Percentiles rank a stretch among this genome's conserved stretches.
These are phyloP conservation scores for Trametes polyzona DNA, from an alignment of 1,284 basidiomycete species.

Conservation along the genomic window DNA sequence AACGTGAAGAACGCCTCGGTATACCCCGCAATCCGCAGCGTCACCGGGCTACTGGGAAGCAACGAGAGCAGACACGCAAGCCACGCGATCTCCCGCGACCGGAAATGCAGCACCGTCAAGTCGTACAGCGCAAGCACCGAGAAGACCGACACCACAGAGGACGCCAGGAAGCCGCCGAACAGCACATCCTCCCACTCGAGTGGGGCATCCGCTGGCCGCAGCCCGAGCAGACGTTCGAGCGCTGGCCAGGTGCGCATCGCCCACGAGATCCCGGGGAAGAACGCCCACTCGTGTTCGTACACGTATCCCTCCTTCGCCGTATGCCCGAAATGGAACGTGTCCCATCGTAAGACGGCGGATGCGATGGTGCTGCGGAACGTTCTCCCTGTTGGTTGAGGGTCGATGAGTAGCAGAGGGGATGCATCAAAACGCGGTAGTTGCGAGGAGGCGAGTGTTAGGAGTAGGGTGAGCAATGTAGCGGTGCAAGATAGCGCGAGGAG, in stretches of 20 bases:
- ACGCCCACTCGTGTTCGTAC: conserved; percentile 89
- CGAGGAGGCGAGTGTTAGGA: conserved; percentile 36
- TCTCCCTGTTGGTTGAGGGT: conserved; percentile 24
- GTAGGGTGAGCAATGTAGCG: conserved; percentile 10
- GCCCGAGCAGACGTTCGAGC: conserved; percentile 8
- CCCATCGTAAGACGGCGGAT: conserved; percentile 78
- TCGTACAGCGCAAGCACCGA: conserved; percentile 64
- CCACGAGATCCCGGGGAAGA: conserved; percentile 73
- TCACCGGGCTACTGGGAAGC: conserved; percentile 80
- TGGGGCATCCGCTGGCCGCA: not conserved
- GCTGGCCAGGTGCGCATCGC: conserved; percentile 50
- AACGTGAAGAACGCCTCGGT: conserved; percentile 87
- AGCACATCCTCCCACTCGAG: conserved; percentile 32
- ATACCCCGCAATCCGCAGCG: conserved; percentile 73
- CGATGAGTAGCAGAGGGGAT: conserved; percentile 45
- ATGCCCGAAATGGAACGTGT: conserved; percentile 79
- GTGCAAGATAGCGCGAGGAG: conserved; percentile 2
- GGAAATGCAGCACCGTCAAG: conserved; percentile 57
- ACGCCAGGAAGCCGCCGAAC: conserved; percentile 43
- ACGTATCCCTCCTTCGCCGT: conserved; percentile 70
- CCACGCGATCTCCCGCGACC: conserved; percentile 59
- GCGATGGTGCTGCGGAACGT: conserved; percentile 20
- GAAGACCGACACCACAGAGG: conserved; percentile 35
- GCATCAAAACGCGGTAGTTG: conserved; percentile 46
- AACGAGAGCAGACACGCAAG: conserved; percentile 72